These are phyloP conservation scores for Saturnispora dispora DNA, from an alignment of 805 yeast genomes.

Conservation along the genomic window DNA sequence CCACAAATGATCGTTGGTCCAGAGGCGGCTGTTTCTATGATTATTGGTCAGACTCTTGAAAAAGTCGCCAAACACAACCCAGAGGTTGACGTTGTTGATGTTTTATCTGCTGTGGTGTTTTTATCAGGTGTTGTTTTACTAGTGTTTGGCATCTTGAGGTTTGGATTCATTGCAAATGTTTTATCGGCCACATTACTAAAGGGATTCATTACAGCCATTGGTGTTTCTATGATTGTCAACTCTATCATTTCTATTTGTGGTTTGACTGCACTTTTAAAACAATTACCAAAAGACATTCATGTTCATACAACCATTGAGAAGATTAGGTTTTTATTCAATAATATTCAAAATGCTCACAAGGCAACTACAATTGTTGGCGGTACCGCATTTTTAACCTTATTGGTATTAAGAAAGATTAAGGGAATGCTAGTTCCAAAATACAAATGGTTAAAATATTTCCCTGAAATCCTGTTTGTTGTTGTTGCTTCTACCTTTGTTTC, in stretches of 20 bases:
- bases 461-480: slow-evolving; percentile 80
- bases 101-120: slow-evolving; percentile 61
- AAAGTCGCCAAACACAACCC: slow-evolving; percentile 37
- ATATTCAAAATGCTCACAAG: slow-evolving; percentile 40
- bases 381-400: slow-evolving; percentile 37
- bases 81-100: slow-evolving; percentile 38
- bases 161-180: slow-evolving; percentile 79
- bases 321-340: slow-evolving; percentile 42
- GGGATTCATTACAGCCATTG: slow-evolving; percentile 83
- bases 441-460: slow-evolving; percentile 52
- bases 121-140: slow-evolving; percentile 66
- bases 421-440: slow-evolving; percentile 27
- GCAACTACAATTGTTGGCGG: slow-evolving; percentile 58
- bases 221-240: slow-evolving; percentile 72
- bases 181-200: slow-evolving; percentile 66
- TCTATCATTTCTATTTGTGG: slow-evolving; percentile 70
- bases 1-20: slow-evolving; percentile 91
- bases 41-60: slow-evolving; percentile 72
- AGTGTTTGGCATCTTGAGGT: slow-evolving; percentile 68
- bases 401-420: slow-evolving; percentile 35
- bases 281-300: slow-evolving; percentile 37
- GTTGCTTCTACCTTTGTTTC: slow-evolving; percentile 49
- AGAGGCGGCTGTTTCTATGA: slow-evolving; percentile 77
- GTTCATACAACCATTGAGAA: slow-evolving; percentile 69
- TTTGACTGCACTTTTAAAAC: slow-evolving; percentile 37